phyloP scores from a whole-genome alignment of 2,329 filamentous ascomycete species.

The Pseudogymnoascus sp. region DNA sequence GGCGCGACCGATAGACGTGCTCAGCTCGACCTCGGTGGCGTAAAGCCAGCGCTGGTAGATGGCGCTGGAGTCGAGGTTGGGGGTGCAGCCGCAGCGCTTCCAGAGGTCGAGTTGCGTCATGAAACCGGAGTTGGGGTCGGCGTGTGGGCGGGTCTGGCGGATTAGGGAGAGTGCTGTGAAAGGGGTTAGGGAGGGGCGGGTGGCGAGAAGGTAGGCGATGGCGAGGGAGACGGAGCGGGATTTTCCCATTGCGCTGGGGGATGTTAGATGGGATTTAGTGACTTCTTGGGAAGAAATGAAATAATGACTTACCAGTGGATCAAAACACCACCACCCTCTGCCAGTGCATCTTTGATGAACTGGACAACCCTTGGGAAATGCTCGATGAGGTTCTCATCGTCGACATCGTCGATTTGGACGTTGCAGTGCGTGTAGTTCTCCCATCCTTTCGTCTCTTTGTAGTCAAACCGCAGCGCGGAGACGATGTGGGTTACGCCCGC shows the following conservation, averaged over 20 bases:
- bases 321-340: constrained; percentile 51
- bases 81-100: constrained; percentile 76
- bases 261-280: constrained; percentile 11
- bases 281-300: constrained; percentile 8
- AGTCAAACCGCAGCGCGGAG: constrained; percentile 64
- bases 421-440: constrained; percentile 61
- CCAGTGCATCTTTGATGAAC: constrained; percentile 74
- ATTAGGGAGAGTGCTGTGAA: constrained; percentile 59
- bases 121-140: constrained; percentile 87
- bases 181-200: constrained; percentile 40
- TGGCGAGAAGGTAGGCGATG: constrained; percentile 76
- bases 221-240: constrained; percentile 81
- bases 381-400: constrained; percentile 77
- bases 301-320: constrained; percentile 57
- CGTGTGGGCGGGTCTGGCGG: constrained; percentile 62
- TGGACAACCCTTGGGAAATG: constrained; percentile 69
- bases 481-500: constrained; percentile 81
- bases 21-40: constrained; percentile 54
- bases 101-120: constrained; percentile 82
- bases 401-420: constrained; percentile 83
- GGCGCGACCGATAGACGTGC: constrained; percentile 65
- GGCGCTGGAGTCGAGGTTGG: constrained; percentile 57
- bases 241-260: constrained; percentile 81
- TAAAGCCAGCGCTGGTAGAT: constrained; percentile 75
- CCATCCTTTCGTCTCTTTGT: constrained; percentile 42